These are phyloP conservation scores for Poterioochromonas sp. DNA, from an alignment of 352 stramenopile genomes.

Conservation along the genomic window DNA sequence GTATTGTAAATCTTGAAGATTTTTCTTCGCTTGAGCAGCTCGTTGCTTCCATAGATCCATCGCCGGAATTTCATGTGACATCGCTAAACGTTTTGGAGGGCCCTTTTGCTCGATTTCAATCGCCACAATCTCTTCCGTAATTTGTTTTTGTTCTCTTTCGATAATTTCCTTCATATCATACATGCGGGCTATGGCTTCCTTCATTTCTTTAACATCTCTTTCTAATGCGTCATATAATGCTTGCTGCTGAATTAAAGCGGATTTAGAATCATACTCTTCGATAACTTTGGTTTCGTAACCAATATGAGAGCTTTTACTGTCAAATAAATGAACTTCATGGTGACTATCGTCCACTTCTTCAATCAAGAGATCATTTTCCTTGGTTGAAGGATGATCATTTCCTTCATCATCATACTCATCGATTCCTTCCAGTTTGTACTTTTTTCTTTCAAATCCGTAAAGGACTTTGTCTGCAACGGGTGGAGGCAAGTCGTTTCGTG, in stretches of 20 bases:
- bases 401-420: background rate
- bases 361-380: background rate
- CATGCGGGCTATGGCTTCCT: background rate
- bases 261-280: background rate
- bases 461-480: background rate
- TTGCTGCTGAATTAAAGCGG: background rate
- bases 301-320: background rate
- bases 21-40: background rate
- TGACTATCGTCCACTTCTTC: background rate
- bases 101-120: slow-evolving; percentile 4
- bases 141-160: background rate
- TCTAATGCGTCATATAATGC: slow-evolving; percentile 16
- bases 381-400: background rate
- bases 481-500: background rate
- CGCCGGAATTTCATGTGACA: background rate
- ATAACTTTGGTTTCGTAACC: slow-evolving; percentile 24
- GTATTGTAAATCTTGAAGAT: slow-evolving; percentile 17
- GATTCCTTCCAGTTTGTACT: background rate
- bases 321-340: slow-evolving; percentile 5
- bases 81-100: slow-evolving; percentile 6
- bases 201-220: background rate
- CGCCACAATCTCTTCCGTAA: background rate
- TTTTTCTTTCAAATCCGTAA: background rate
- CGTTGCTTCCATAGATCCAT: slow-evolving; percentile 7
- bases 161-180: background rate